Base-by-base conservation (phyloP, 2,329 filamentous ascomycete genomes). In the Sclerotinia sclerotiorum region DNA sequence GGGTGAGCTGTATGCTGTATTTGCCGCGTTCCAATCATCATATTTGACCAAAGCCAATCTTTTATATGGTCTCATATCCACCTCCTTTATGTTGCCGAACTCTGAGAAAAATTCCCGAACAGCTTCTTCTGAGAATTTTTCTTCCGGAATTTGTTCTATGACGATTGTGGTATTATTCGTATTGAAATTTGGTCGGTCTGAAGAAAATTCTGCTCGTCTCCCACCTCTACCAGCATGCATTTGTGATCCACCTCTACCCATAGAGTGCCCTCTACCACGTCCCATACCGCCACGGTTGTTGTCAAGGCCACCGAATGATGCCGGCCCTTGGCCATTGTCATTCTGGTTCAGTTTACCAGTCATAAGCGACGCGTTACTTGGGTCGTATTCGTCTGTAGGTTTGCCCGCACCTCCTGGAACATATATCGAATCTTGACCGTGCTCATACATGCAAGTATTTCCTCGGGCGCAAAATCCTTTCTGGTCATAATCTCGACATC, bases 71-170 rank as follows among this genome's bases (percentile, higher is more conserved):
- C 90, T 86, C 82, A 94, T 84, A 0, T 84, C 84, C 3, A 94
- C 79, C 11, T 89, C 83, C 17, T 82, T 73, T 54, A 94, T 86
- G 24, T 79, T 82, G 27, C 92, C 92, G 77, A 93, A 94, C 72
- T 90, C 83, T 0, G 84, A 81, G 74, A 95, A 95, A 79, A 92
- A 94, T 1, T 79, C 80, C 15, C 85, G 85, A 17, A 95, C 84
- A 15, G 84, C 79, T 0, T 87, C 83, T 73, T 93, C 90, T 55
- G 80, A 83, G 67, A 91, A 89, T 67, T 87, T 83, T 27, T 91
- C 89, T 70, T 89, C 85, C 0, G 92, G 92, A 7, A 95, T 94
- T 68, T 89, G 88, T 76, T 94, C 90, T 3, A 95, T 84, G 2
- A 94, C 90, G 27, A 95, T 85, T 0, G 87, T 87, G 10, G 86